Base-by-base conservation (phyloP, 345 rosid genomes). In the Arabis alpina region DNA sequence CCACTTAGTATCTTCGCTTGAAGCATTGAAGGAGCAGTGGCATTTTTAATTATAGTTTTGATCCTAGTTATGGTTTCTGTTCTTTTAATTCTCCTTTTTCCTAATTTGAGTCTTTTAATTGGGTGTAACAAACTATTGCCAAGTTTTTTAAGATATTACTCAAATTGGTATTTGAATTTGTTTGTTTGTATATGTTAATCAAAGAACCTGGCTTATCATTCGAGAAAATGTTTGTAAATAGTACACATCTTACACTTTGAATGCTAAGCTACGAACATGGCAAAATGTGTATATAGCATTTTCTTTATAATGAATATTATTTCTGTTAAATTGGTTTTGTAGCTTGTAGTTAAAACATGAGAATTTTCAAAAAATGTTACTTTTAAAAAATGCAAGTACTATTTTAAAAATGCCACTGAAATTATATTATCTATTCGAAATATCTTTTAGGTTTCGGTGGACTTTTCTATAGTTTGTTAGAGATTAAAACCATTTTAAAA, bases 1-100 rank as follows among this genome's bases (percentile, higher is more conserved):
- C 92, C 96, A 0, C 75, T 87, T 61, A 87, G 96, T 86, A 88
- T 87, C 72, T 84, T 82, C 6, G 97, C 88, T 2, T 89, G 70
- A 61, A 63, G 53, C 60, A 55, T 30, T 62, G 74, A 45, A 61
- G 68, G 40, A 54, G 4, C 56, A 39, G 27, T 47, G 64, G 39
- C 14, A 12, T 37, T 25, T 45, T 66, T 36, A 36, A 36, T 7
- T 8, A 8, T 36, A 36, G 62, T 66, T 53, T 45, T 53, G 43
- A 75, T 44, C 47, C 52, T 60, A 44, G 30, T 53, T 60, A 25
- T 27, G 11, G 24, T 39, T 44, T 51, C 42, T 11, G 45, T 66
- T 30, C 23, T 58, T 65, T 50, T 3, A 13, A 34, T 57, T 25
- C 15, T 68, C 24, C 19, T 13, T 28, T 4, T 23, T 39, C 7